These are phyloP conservation scores for Neurospora sp. DNA, from an alignment of 495 filamentous ascomycete species.

Conservation along the genomic window DNA sequence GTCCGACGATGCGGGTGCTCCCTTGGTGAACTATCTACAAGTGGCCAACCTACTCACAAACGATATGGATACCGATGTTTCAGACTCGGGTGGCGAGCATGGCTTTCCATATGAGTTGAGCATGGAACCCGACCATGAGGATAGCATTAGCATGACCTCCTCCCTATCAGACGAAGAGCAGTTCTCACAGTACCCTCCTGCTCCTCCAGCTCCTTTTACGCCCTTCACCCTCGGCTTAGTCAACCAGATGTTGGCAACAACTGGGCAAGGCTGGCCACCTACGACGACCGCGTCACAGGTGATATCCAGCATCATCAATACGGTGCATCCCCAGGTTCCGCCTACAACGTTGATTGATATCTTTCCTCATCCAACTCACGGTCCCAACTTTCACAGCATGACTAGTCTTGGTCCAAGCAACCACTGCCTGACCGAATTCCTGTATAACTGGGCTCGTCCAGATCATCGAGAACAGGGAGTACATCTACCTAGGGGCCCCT, in stretches of 20 bases:
- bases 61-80: slow-evolving; percentile 10
- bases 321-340: not conserved
- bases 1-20: slow-evolving; percentile 12
- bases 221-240: not conserved
- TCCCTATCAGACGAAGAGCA: not conserved
- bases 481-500: slow-evolving; percentile 1
- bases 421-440: slow-evolving; percentile 18
- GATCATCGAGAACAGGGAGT: slow-evolving; percentile 4
- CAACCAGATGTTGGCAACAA: not conserved
- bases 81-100: slow-evolving; percentile 1
- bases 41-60: slow-evolving; percentile 10
- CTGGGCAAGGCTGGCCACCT: not conserved
- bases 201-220: not conserved
- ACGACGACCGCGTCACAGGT: not conserved
- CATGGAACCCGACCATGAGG: not conserved
- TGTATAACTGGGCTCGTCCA: slow-evolving; percentile 23
- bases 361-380: not conserved
- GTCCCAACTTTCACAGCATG: slow-evolving; percentile 1
- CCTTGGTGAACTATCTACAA: slow-evolving; percentile 11
- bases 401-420: slow-evolving; percentile 19
- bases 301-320: not conserved
- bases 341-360: not conserved
- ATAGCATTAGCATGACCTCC: not conserved
- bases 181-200: not conserved
- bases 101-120: not conserved